Evolutionary conservation across 352 stramenopile genomes (phyloP), one percentile per base, ranked within the genome.

Genomic region (Phytopythium delawarense): DNA sequence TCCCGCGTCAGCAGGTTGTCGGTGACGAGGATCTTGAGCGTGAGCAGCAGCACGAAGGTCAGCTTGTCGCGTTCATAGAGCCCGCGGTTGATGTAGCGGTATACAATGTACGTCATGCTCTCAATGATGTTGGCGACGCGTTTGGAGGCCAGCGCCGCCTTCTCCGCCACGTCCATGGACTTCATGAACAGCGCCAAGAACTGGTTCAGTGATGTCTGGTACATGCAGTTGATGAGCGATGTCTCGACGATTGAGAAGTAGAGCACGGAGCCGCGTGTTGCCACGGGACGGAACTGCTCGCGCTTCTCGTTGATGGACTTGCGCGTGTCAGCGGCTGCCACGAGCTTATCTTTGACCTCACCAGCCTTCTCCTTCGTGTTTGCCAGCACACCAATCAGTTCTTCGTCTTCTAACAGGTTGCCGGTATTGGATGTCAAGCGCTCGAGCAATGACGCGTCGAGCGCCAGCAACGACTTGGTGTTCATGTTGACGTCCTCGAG

Each of bases 221-320:
- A 99, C 97, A 99, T 99, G 63, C 95, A 97, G 74, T 99, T 99
- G 50, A 99, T 97, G 50, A 98, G 68, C 57, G 91, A 98, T 61
- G 98, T 98, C 73, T 99, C 97, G 28, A 99, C 97, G 62, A 99
- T 98, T 5, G 92, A 97, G 69, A 99, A 99, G 66, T 99, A 99
- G 0, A 99, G 75, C 23, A 99, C 95, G 9, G 95, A 98, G 60
- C 96, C 97, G 35, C 97, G 87, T 13, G 93, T 99, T n/a, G 97
- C 97, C 8, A 99, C 97, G 3, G 97, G 94, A 21, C 97, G 89
- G 81, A 99, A 99, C 76, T 99, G 96, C 61, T 99, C 97, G 23
- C 97, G 81, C 79, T 99, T 99, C 64, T 99, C 97, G 53, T 98
- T 98, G 75, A 99, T 99, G 25, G 84, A 98, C 40, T 97, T 96